Evolutionary conservation across 805 yeast genomes (phyloP).

Genomic region (Hanseniaspora opuntiae): DNA sequence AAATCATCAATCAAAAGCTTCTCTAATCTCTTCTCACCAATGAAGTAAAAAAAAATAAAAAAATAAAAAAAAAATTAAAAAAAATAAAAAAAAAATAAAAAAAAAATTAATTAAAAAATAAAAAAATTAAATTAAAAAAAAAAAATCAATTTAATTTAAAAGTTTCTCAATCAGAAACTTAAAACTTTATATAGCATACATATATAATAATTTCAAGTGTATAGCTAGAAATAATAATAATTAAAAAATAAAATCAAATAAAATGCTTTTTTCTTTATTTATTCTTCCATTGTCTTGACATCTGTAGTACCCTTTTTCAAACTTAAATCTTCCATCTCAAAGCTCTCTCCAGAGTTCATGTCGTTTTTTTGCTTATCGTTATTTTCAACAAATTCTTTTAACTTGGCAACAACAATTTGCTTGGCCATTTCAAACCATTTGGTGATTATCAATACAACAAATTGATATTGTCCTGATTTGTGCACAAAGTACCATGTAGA

Average conservation of each 20-base stretch:
- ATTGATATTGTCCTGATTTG: slow-evolving; percentile 60
- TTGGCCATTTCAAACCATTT: slow-evolving; percentile 46
- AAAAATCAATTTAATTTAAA: background rate
- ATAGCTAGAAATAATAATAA: background rate
- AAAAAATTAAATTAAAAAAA: too few relatives aligned
- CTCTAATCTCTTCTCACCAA: background rate
- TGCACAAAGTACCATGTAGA: slow-evolving; percentile 50
- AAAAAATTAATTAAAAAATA: background rate
- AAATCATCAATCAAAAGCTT: background rate
- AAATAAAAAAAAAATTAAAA: background rate
- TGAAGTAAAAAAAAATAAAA: background rate
- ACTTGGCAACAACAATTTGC: slow-evolving; percentile 40
- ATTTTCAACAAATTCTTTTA: slow-evolving; percentile 46
- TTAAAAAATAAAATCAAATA: background rate
- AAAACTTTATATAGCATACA: background rate
- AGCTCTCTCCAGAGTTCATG: slow-evolving; percentile 17
- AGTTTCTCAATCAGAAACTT: too few relatives aligned
- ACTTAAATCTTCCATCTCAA: slow-evolving; percentile 25
- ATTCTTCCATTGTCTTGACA: background rate
- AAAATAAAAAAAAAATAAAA: background rate
- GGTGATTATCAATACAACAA: slow-evolving; percentile 47
- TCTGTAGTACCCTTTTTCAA: slow-evolving; percentile 8
- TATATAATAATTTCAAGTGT: background rate
- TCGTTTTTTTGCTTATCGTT: slow-evolving; percentile 25
- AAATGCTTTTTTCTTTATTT: background rate